phyloP scores from a whole-genome alignment of 2,329 filamentous ascomycete species.

The Aspergillus sp. region DNA sequence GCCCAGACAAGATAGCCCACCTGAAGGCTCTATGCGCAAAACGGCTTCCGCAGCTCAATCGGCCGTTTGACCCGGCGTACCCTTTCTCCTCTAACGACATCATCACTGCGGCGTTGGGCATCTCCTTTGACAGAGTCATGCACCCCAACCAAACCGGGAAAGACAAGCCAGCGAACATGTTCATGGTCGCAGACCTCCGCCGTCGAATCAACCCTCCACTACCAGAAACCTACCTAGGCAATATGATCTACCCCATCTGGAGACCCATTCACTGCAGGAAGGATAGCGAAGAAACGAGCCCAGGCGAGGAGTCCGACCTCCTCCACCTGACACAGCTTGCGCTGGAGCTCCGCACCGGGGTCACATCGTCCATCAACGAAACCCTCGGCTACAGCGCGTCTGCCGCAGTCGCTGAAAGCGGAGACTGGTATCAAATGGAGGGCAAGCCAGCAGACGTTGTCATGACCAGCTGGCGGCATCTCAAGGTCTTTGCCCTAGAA shows the following conservation, averaged over 20 bases:
- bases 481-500: not conserved
- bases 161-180: not conserved
- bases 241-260: not conserved
- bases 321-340: not conserved
- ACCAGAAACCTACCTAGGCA: conserved; percentile 7
- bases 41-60: not conserved
- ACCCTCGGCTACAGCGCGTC: not conserved
- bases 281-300: not conserved
- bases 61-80: not conserved
- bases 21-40: not conserved
- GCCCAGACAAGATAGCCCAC: not conserved
- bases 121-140: not conserved
- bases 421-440: not conserved
- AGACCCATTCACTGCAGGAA: not conserved
- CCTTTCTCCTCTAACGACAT: conserved; percentile 4
- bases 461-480: not conserved
- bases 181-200: conserved; percentile 4
- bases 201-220: not conserved
- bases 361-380: not conserved
- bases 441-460: not conserved
- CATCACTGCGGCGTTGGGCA: conserved; percentile 3
- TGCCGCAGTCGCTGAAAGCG: not conserved
- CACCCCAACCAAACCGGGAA: not conserved
- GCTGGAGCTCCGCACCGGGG: not conserved
- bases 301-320: not conserved